Conservation (phyloP, 805 yeast genomes). For the Hanseniaspora clermontiae region DNA sequence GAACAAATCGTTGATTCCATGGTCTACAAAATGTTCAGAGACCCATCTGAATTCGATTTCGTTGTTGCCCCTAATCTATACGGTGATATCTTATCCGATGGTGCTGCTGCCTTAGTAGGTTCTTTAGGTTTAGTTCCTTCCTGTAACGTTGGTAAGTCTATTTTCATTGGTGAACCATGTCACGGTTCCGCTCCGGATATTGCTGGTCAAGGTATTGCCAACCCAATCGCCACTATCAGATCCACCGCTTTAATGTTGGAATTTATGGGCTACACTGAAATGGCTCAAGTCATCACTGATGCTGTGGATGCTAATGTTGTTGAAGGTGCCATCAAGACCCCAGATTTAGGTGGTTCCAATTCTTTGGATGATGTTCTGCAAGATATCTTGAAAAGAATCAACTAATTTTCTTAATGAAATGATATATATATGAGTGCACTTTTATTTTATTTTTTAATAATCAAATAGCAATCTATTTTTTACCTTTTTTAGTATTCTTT, state of each 20-base stretch:
- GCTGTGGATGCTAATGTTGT: slow-evolving; percentile 90
- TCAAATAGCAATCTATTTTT: background rate
- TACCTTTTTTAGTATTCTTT: background rate
- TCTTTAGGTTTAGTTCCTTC: slow-evolving; percentile 96
- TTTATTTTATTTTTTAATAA: too few species aligned
- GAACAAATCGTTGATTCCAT: slow-evolving; percentile 98
- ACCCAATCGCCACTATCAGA: slow-evolving; percentile 96
- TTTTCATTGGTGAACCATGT: slow-evolving; percentile 98
- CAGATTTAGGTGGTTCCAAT: slow-evolving; percentile 88
- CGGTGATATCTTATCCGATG: slow-evolving; percentile 93
- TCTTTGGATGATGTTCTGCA: slow-evolving; percentile 76
- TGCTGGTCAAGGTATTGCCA: slow-evolving; percentile 86
- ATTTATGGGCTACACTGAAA: slow-evolving; percentile 79
- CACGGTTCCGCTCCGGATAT: slow-evolving; percentile 99
- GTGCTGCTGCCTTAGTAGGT: slow-evolving; percentile 97
- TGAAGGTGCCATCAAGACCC: slow-evolving; percentile 67
- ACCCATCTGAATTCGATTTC: slow-evolving; percentile 93
- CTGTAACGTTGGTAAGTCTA: slow-evolving; percentile 91
- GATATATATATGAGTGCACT: background rate
- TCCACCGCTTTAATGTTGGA: slow-evolving; percentile 96
- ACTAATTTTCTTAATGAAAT: background rate
- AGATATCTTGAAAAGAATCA: slow-evolving; percentile 46
- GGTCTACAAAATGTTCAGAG: slow-evolving; percentile 98
- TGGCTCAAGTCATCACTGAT: slow-evolving; percentile 82
- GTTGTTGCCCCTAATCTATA: slow-evolving; percentile 97